Evolutionary conservation across 352 stramenopile genomes (phyloP).

Genomic region (Thalassiosira oceanica): DNA sequence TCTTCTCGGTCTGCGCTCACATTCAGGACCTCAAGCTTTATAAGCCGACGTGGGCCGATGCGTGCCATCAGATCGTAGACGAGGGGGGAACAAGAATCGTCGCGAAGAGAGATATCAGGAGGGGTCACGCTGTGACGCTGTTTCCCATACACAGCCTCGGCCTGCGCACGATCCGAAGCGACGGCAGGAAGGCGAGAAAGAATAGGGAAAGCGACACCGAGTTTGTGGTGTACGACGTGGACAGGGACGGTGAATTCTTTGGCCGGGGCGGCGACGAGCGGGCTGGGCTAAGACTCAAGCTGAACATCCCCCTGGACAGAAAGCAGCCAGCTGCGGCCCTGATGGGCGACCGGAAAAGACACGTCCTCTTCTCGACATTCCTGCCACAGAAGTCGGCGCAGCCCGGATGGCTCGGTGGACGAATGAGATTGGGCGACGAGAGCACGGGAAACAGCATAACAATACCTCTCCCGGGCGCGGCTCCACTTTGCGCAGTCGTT

Average conservation of each 20-base stretch:
- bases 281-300: slow-evolving; percentile 12
- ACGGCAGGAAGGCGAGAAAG: slow-evolving; percentile 5
- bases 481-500: slow-evolving; percentile 32
- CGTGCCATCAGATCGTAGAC: background rate
- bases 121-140: slow-evolving; percentile 23
- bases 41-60: slow-evolving; percentile 24
- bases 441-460: slow-evolving; percentile 22
- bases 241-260: slow-evolving; percentile 18
- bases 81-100: slow-evolving; percentile 7
- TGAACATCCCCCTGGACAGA: slow-evolving; percentile 32
- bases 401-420: slow-evolving; percentile 18
- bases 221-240: slow-evolving; percentile 27
- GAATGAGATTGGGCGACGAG: slow-evolving; percentile 4
- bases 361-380: slow-evolving; percentile 25
- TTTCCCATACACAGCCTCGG: slow-evolving; percentile 42
- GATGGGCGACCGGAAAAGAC: background rate
- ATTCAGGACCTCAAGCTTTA: slow-evolving; percentile 42
- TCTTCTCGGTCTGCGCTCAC: slow-evolving; percentile 39
- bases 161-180: slow-evolving; percentile 12
- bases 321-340: slow-evolving; percentile 6
- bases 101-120: slow-evolving; percentile 9
- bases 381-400: background rate
- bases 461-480: slow-evolving; percentile 24
- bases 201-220: slow-evolving; percentile 8
- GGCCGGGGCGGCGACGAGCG: background rate